phyloP scores from a whole-genome alignment of 768 basidiomycete genomes.

The Tricholoma bakamatsutake region DNA sequence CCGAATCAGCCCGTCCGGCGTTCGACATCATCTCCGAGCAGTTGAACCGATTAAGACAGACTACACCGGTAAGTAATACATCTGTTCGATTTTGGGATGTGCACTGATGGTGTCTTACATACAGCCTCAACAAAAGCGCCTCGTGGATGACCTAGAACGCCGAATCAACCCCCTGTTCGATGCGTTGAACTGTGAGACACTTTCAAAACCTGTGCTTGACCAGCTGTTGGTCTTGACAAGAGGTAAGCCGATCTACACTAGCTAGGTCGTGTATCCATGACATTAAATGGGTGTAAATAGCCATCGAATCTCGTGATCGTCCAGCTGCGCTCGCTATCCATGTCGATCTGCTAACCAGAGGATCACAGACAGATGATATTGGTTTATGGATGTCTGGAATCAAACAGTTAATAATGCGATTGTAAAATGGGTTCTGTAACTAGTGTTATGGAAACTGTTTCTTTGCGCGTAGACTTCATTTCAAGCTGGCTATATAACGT shows the following conservation, averaged over 20 bases:
- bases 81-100: neutral
- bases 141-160: constrained; percentile 83
- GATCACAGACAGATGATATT: constrained; percentile 79
- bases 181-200: constrained; percentile 82
- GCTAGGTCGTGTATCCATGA: constrained; percentile 1
- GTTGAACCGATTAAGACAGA: constrained; percentile 63
- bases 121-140: constrained; percentile 77
- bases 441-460: neutral
- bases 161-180: constrained; percentile 85
- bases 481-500: neutral
- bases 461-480: neutral
- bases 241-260: constrained; percentile 39
- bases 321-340: constrained; percentile 77
- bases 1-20: constrained; percentile 58
- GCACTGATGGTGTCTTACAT: neutral
- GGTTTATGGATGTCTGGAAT: constrained; percentile 84
- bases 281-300: constrained; percentile 31
- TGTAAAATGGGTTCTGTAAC: constrained; percentile 28
- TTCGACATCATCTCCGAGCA: constrained; percentile 62
- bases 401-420: constrained; percentile 77
- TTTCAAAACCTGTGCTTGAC: constrained; percentile 65
- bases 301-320: constrained; percentile 77
- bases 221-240: constrained; percentile 64
- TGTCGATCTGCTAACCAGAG: constrained; percentile 76
- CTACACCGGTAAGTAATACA: constrained; percentile 57